A percentile compares a stretch with the other conserved stretches of the same genome.
Conservation (phyloP, 2,329 filamentous ascomycete species). For the Pestalotiopsis sp. region DNA sequence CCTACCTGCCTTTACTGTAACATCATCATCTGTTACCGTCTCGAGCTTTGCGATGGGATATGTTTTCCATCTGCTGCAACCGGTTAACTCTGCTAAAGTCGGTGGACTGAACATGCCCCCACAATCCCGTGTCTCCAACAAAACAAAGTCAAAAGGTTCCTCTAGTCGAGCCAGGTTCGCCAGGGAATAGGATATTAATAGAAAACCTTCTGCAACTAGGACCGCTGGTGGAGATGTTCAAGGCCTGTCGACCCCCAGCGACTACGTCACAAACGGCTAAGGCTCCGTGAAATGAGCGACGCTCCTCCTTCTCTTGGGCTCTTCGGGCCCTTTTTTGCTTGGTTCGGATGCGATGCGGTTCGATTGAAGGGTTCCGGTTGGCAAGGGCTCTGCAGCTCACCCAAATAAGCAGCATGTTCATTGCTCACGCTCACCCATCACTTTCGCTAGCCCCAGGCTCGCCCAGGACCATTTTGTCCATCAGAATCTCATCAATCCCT, state of each 20-base stretch:
- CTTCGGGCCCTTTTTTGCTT: neutral
- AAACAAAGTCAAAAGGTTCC: neutral
- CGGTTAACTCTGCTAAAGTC: too few relatives aligned
- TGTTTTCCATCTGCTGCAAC: too few relatives aligned
- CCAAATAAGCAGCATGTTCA: slow-evolving; percentile 9
- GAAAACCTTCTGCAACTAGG: slow-evolving; percentile 4
- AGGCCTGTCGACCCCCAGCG: neutral
- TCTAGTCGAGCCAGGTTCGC: neutral
- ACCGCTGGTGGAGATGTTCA: neutral
- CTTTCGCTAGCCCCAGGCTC: neutral
- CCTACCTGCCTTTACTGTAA: too few relatives aligned
- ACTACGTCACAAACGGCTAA: slow-evolving; percentile 14
- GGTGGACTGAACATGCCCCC: too few relatives aligned
- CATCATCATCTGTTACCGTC: too few relatives aligned
- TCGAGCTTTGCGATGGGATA: too few relatives aligned
- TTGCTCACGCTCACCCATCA: neutral
- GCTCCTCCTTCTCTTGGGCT: slow-evolving; percentile 11
- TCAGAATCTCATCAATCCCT: neutral
- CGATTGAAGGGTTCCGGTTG: neutral
- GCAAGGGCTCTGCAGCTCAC: slow-evolving; percentile 6
- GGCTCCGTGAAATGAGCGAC: slow-evolving; percentile 12
- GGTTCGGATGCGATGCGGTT: slow-evolving; percentile 8
- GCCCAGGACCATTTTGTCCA: neutral
- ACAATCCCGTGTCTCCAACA: neutral
- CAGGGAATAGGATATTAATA: slow-evolving; percentile 13